Evolutionary conservation across 352 stramenopile genomes (phyloP), one percentile per base, ranked within the genome.

Genomic region (Globisporangium camurandrum): DNA sequence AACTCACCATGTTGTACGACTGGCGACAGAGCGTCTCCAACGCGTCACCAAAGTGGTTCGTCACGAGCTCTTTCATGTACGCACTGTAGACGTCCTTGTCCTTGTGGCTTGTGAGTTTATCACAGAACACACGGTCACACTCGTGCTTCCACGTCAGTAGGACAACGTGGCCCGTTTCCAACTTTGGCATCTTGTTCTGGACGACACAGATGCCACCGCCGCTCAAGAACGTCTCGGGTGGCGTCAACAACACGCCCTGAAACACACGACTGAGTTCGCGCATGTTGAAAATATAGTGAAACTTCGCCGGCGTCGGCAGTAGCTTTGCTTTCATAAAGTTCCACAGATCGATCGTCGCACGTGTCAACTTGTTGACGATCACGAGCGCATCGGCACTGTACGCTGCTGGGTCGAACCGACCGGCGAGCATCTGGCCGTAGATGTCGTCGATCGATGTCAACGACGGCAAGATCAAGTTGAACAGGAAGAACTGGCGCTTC

Each of bases 271-370:
- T 97, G 31, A 99, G 81, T 46, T 99, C 95, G 44, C 96, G 91
- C 93, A 99, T 98, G 60, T 99, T 99, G 75, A 99, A 99, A 43
- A 98, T 96, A 72, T 99, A 99, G 67, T 99, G 95, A 75, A 99
- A 98, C 56, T 99, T 98, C 27, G 95, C 91, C 11, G 96, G 96
- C 12, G 96, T 99, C 0, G 95, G 96, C 20, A 99, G 61, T 59
- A 99, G 92, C 57, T 98, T 98, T 12, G 86, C 81, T 67, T 99
- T 98, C 77, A 98, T 98, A 33, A 83, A 93, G 56, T 93, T 96
- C 96, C 96, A 99, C 49, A 99, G 59, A 49, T 95, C 78, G 57
- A 99, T 99, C 16, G 96, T 99, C 20, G 92, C 88, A 33, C 91
- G 71, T 6, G 95, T 99, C 1, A 99, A 83, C 54, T 98, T 96